Conservation (phyloP, 371 early-diverging fungal species). For the Mucor racemosus region DNA sequence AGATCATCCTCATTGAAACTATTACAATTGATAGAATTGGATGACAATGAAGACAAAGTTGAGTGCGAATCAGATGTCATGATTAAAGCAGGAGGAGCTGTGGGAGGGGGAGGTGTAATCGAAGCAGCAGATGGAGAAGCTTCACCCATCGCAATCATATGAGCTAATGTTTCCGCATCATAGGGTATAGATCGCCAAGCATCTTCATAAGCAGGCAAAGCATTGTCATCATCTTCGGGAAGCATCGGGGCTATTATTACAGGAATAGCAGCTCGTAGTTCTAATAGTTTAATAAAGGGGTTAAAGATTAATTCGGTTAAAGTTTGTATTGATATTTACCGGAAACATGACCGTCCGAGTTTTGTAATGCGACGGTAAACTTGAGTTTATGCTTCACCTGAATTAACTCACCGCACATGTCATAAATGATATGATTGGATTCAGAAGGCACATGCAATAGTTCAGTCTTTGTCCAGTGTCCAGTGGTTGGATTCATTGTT, state of each 20-base stretch:
- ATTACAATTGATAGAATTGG: neutral
- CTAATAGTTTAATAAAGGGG: too few species aligned
- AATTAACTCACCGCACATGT: slow-evolving; percentile 33
- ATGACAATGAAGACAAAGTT: slow-evolving; percentile 6
- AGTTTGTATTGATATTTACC: slow-evolving; percentile 25
- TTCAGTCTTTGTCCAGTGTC: slow-evolving; percentile 32
- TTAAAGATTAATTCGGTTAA: neutral
- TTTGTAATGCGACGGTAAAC: slow-evolving; percentile 35
- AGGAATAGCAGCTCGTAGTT: slow-evolving; percentile 41
- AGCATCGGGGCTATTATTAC: slow-evolving; percentile 33
- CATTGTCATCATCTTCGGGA: slow-evolving; percentile 23
- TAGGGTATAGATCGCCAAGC: slow-evolving; percentile 45
- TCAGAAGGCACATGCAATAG: slow-evolving; percentile 28
- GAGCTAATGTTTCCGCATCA: slow-evolving; percentile 23
- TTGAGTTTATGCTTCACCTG: slow-evolving; percentile 45
- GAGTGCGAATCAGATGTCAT: slow-evolving; percentile 4
- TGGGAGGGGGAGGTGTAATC: neutral
- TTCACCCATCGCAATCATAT: slow-evolving; percentile 29
- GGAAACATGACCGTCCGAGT: slow-evolving; percentile 38
- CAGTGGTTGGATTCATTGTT: neutral
- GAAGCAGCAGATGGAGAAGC: slow-evolving; percentile 10
- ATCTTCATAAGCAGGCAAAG: slow-evolving; percentile 49
- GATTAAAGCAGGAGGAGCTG: neutral
- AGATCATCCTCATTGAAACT: neutral
- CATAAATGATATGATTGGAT: slow-evolving; percentile 23